Base-by-base conservation (phyloP, 2,329 filamentous ascomycete species). In the Aspergillus pseudoglaucus region DNA sequence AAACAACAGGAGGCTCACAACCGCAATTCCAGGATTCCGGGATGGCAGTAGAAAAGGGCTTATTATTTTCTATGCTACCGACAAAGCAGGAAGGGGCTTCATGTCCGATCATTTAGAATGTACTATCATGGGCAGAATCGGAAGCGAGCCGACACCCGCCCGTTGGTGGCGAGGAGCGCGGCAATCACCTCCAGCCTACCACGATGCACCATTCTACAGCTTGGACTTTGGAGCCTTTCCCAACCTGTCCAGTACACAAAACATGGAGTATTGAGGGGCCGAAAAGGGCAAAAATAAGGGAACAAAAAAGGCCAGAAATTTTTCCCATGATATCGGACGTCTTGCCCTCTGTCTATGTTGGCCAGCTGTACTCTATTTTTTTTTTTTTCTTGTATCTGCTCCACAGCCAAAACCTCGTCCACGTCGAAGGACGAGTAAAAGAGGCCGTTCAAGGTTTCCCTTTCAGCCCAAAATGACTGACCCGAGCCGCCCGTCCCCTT, bases 151-250 rank as follows among this genome's bases (percentile, higher is more conserved):
- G 44, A 33, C 17, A 41, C 33, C 44, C 44, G 35, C 44, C 33
- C 44, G 44, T 37, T 30, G 37, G 44, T 46, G 44, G 44, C 44
- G 25, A 46, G 22, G 35, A 12, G 22, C 22, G 37, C 53, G 53
- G 53, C 51, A 49, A n/a, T 53, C 27, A 45, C 12, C 51, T 53
- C 53, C 53, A 53, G 51, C 53, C 53, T 55, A 55, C 53, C 53
- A 55, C 53, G 37, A 22, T 20, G 40, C 40, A n/a, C 40, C 37
- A 39, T 39, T 39, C 37, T 39, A 39, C 37, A 39, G 15, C 15
- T 17, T 39, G 37, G 37, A 39, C n/a, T 39, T 20, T 18, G 37
- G 25, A 12, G 37, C 17, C 37, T 39, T 39, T 39, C 37, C 17
- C 6, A 18, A 3, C 37, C 4, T 18, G 37, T 39, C 7, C 37